Conservation (phyloP, 192 early-diverging fungal genomes). For the Entomortierella parvispora region DNA sequence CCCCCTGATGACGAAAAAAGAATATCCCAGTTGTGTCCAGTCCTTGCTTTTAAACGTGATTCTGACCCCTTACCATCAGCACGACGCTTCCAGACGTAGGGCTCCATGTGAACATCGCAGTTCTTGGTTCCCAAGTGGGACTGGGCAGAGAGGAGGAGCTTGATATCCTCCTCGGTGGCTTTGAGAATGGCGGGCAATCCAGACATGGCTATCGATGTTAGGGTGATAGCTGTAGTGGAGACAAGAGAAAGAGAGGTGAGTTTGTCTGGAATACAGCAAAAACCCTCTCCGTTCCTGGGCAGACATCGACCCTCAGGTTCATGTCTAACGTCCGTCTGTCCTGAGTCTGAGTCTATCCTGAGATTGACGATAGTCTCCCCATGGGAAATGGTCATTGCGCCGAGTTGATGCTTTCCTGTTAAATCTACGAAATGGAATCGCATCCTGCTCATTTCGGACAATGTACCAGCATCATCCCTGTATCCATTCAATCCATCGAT, state of each 20-base stretch:
- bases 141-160: conserved; percentile 95
- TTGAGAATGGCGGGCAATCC: conserved; percentile 58
- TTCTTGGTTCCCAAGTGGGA: conserved; percentile 99
- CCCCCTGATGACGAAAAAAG: background rate
- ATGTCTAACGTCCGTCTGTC: no score
- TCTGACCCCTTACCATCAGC: conserved; percentile 77
- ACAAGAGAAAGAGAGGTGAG: background rate
- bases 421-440: no score
- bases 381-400: background rate
- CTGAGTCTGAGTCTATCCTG: no score
- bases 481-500: conserved; percentile 1
- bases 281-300: no score
- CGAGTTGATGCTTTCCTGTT: background rate
- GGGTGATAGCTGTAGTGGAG: conserved; percentile 45
- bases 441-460: no score
- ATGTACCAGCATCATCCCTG: background rate
- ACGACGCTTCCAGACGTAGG: conserved; percentile 98
- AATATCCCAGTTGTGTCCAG: background rate
- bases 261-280: background rate
- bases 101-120: conserved; percentile 91
- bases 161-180: conserved; percentile 93
- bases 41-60: background rate
- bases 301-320: no score
- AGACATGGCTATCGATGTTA: conserved; percentile 59
- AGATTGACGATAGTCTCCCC: background rate